Conservation (phyloP, 164 flowering plant genomes). For the Macadamia integrifolia region DNA sequence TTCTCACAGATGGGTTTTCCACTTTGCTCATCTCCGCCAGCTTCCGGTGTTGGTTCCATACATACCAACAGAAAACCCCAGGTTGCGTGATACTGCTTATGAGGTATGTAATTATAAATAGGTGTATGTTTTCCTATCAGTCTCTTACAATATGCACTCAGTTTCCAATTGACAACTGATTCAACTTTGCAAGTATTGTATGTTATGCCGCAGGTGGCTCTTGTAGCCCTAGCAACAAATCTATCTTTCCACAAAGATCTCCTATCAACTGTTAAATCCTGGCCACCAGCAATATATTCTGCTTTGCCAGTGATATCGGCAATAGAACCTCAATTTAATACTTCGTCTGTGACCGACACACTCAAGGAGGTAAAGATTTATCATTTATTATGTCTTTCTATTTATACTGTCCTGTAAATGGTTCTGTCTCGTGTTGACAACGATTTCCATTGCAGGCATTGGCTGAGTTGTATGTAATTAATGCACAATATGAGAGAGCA, state of each 20-base stretch:
- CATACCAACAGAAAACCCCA: constrained; percentile 86
- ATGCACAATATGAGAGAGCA: constrained; percentile 82
- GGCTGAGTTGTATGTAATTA: constrained; percentile 84
- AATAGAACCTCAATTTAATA: constrained; percentile 87
- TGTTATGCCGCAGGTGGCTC: constrained; percentile 63
- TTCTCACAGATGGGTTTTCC: constrained; percentile 86
- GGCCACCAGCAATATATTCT: constrained; percentile 90
- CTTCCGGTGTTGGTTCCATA: constrained; percentile 91
- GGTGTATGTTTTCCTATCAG: not conserved
- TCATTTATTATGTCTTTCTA: not conserved
- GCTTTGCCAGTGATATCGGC: constrained; percentile 79
- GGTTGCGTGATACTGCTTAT: constrained; percentile 88
- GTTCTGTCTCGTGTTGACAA: not conserved
- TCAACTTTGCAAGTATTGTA: not conserved
- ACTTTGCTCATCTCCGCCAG: constrained; percentile 97
- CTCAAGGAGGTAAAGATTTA: constrained; percentile 69
- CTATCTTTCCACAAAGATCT: constrained; percentile 84
- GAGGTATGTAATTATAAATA: constrained; percentile 50
- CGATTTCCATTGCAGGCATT: constrained; percentile 57
- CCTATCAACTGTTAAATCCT: constrained; percentile 72
- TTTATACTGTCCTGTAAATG: not conserved
- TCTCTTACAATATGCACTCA: not conserved
- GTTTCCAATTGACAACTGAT: not conserved
- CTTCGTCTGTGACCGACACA: constrained; percentile 81
- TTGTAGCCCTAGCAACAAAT: constrained; percentile 87